Conservation (phyloP, 108 stramenopile genomes). For the Skeletonema menzelii region DNA sequence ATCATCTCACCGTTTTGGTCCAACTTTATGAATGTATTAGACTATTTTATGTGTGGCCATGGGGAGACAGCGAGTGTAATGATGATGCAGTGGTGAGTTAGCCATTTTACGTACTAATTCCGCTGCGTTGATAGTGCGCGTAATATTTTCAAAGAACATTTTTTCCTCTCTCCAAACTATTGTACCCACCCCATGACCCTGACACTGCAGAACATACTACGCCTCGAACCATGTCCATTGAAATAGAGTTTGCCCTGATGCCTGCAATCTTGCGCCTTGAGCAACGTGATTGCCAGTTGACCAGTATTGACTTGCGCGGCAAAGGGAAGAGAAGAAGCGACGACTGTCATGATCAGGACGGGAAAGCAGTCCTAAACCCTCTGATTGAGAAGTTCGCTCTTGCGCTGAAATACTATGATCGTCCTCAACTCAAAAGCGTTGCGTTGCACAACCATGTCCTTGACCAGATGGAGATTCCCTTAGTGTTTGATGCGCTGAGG, state of each 20-base stretch:
- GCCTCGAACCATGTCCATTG: neutral
- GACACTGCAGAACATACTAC: too few species aligned
- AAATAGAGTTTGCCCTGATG: neutral
- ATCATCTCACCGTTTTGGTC: neutral
- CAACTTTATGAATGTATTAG: too few species aligned
- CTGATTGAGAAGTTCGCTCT: neutral
- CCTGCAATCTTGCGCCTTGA: slow-evolving; percentile 20
- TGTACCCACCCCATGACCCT: too few species aligned
- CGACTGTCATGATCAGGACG: neutral
- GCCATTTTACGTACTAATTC: too few species aligned
- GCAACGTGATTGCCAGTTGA: slow-evolving; percentile 1
- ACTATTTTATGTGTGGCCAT: too few species aligned
- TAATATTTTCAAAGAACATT: too few species aligned
- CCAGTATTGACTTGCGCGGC: slow-evolving; percentile 16
- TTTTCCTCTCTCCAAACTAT: too few species aligned
- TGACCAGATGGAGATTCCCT: neutral
- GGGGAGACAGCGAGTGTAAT: too few species aligned
- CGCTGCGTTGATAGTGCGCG: too few species aligned
- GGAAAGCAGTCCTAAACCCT: neutral
- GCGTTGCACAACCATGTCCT: slow-evolving; percentile 25
- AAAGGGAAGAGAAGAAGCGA: neutral
- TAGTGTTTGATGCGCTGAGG: slow-evolving; percentile 11
- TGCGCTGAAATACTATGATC: neutral
- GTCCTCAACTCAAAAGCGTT: neutral
- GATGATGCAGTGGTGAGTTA: too few species aligned